Evolutionary conservation across 495 filamentous ascomycete species (phyloP).

Genomic region (Penicillium bovifimosum): DNA sequence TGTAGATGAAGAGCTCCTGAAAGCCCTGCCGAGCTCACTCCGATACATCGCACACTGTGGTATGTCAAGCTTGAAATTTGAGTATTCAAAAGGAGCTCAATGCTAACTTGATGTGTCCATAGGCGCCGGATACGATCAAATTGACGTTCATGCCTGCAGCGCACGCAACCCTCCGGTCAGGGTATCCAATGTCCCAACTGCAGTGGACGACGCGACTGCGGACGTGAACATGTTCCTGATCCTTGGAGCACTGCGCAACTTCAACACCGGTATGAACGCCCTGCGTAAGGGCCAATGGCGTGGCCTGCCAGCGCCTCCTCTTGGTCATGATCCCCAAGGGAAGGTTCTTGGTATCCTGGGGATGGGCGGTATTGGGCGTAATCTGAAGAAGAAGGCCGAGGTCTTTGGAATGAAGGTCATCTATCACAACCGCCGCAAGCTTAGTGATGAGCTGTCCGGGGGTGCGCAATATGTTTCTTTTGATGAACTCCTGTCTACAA

Average conservation of each 20-base stretch:
- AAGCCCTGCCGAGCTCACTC: slow-evolving; percentile 48
- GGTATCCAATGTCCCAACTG: slow-evolving; percentile 76
- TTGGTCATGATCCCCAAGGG: slow-evolving; percentile 60
- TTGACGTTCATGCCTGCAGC: slow-evolving; percentile 67
- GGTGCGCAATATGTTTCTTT: slow-evolving; percentile 65
- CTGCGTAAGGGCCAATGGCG: slow-evolving; percentile 58
- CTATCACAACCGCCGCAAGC: slow-evolving; percentile 59
- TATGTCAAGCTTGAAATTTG: slow-evolving; percentile 12
- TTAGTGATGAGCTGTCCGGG: slow-evolving; percentile 49
- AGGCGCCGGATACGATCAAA: slow-evolving; percentile 79
- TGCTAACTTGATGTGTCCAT: not conserved
- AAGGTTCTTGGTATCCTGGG: slow-evolving; percentile 71
- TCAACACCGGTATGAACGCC: slow-evolving; percentile 56
- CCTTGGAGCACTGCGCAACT: slow-evolving; percentile 67
- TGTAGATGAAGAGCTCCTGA: slow-evolving; percentile 62
- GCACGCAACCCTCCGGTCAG: slow-evolving; percentile 50
- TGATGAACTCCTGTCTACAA: slow-evolving; percentile 57
- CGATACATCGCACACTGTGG: slow-evolving; percentile 53
- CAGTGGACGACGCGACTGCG: slow-evolving; percentile 76
- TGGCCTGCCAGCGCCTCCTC: slow-evolving; percentile 39
- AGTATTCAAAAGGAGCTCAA: not conserved
- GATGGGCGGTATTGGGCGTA: slow-evolving; percentile 81
- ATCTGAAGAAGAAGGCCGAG: slow-evolving; percentile 49
- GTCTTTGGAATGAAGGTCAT: slow-evolving; percentile 62
- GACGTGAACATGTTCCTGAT: slow-evolving; percentile 74